phyloP scores from a whole-genome alignment of 805 yeast genomes.

The Starmerella khaoyaiensis region DNA sequence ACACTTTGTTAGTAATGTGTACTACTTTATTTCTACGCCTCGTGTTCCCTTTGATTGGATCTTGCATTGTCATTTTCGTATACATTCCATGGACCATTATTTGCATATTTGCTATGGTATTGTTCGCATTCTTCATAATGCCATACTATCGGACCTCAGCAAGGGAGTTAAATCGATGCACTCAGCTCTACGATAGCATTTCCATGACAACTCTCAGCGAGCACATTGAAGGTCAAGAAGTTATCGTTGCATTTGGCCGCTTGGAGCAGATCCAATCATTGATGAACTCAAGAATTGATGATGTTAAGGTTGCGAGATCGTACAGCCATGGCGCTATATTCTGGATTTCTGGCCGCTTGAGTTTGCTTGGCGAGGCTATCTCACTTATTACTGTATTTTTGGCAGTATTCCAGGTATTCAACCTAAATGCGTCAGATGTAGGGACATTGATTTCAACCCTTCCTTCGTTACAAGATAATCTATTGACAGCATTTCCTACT shows the following conservation, averaged over 20 bases:
- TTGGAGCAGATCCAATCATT: neutral
- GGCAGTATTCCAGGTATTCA: constrained; percentile 46
- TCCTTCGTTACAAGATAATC: constrained; percentile 38
- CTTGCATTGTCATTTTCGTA: constrained; percentile 48
- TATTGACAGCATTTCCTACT: constrained; percentile 47
- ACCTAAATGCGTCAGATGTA: constrained; percentile 45
- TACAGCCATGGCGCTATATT: constrained; percentile 51
- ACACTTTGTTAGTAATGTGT: constrained; percentile 45
- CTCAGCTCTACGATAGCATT: constrained; percentile 52
- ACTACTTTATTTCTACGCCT: constrained; percentile 28
- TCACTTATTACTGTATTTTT: constrained; percentile 44
- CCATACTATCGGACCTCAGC: constrained; percentile 53
- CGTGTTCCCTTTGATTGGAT: constrained; percentile 43
- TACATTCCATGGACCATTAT: constrained; percentile 59
- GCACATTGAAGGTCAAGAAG: constrained; percentile 45
- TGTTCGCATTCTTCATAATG: constrained; percentile 28
- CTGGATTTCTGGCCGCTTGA: constrained; percentile 54
- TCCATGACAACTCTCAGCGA: constrained; percentile 60
- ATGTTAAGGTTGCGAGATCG: constrained; percentile 32
- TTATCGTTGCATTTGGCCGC: constrained; percentile 45
- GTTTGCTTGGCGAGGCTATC: constrained; percentile 39
- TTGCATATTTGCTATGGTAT: constrained; percentile 40
- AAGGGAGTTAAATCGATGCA: constrained; percentile 59
- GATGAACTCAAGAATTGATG: neutral
- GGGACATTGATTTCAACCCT: constrained; percentile 56